Conservation (phyloP, 2,329 filamentous ascomycete genomes). For the Lecanicillium sp. region DNA sequence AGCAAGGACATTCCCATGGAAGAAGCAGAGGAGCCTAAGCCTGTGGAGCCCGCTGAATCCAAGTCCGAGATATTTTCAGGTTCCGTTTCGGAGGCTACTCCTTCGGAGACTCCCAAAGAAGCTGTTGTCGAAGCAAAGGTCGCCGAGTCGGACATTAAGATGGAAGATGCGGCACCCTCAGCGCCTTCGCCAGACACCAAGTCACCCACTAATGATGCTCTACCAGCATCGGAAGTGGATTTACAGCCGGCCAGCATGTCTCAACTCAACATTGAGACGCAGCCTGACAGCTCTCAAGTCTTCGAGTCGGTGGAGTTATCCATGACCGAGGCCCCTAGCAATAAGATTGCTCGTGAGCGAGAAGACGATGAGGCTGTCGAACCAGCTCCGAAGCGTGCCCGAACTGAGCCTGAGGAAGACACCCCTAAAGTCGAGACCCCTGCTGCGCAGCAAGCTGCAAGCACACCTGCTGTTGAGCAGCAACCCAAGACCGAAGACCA, state of each 20-base stretch:
- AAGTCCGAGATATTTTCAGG: neutral
- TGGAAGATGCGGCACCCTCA: conserved; percentile 7
- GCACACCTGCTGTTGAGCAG: conserved; percentile 9
- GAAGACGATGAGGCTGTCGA: conserved; percentile 64
- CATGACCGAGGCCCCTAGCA: conserved; percentile 47
- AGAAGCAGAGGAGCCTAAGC: neutral
- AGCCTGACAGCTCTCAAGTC: conserved; percentile 18
- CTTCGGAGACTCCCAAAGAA: no score
- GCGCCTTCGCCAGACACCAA: neutral
- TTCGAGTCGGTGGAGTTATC: conserved; percentile 33
- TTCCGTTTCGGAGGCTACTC: no score
- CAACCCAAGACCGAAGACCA: conserved; percentile 8
- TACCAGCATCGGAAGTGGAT: conserved; percentile 25
- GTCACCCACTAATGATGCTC: conserved; percentile 8
- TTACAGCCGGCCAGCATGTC: conserved; percentile 29
- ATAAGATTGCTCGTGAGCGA: conserved; percentile 65
- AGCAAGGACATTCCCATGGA: neutral
- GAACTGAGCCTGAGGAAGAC: conserved; percentile 52
- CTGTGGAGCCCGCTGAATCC: neutral
- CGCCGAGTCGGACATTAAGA: conserved; percentile 3
- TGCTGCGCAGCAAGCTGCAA: conserved; percentile 16
- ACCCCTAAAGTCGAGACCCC: conserved; percentile 12
- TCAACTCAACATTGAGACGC: conserved; percentile 30
- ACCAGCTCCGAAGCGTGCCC: conserved; percentile 73
- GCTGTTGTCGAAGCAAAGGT: neutral